These are phyloP conservation scores for Colletotrichum noveboracense DNA, from an alignment of 2,329 filamentous ascomycete species.

Conservation along the genomic window DNA sequence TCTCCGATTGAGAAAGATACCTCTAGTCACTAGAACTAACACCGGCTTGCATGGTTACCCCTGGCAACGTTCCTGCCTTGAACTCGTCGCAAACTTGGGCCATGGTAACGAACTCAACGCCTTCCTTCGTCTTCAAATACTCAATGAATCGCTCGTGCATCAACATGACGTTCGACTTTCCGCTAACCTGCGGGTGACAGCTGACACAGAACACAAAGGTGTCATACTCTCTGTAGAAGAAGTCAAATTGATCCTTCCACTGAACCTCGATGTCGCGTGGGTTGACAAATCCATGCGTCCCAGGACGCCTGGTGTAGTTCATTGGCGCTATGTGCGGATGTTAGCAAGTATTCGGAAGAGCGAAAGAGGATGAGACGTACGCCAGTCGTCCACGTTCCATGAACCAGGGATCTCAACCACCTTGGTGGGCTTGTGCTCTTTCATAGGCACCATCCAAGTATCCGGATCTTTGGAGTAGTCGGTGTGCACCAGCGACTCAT, in stretches of 20 bases:
- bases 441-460: conserved; percentile 25
- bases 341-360: not conserved
- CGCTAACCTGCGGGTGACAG: conserved; percentile 52
- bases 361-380: not conserved
- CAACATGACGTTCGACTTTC: conserved; percentile 49
- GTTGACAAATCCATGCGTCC: conserved; percentile 44
- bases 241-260: conserved; percentile 53
- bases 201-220: conserved; percentile 51
- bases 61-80: conserved; percentile 8
- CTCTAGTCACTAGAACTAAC: not conserved
- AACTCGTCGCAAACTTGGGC: conserved; percentile 9
- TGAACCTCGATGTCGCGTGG: conserved; percentile 42
- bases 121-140: conserved; percentile 47
- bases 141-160: conserved; percentile 53
- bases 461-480: conserved; percentile 23
- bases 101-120: conserved; percentile 39
- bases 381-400: not conserved
- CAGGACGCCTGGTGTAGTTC: not conserved
- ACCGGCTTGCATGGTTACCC: conserved; percentile 6
- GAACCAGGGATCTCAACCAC: conserved; percentile 51
- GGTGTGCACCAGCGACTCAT: conserved; percentile 19
- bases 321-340: not conserved
- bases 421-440: conserved; percentile 25
- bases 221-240: conserved; percentile 47
- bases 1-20: too few species aligned